A percentile compares a stretch with the other conserved stretches of the same genome.
These are phyloP conservation scores for Ophiostoma ulmi DNA, from an alignment of 2,329 filamentous ascomycete genomes.

Conservation along the genomic window DNA sequence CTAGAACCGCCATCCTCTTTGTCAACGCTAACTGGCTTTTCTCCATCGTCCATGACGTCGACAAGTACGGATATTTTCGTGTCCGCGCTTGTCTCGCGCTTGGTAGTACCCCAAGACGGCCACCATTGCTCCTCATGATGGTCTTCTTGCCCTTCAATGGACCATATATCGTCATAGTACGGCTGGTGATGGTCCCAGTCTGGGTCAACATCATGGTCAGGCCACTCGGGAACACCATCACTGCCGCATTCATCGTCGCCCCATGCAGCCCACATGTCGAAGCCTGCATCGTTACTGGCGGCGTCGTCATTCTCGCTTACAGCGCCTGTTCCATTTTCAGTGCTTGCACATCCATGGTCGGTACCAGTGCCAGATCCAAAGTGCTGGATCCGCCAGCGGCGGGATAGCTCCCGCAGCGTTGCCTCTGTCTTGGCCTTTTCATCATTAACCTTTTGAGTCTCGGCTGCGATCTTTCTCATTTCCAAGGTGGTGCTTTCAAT, in stretches of 20 bases:
- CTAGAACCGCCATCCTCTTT: background rate
- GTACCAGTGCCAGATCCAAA: conserved; percentile 10
- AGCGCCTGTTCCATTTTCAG: background rate
- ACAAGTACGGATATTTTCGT: background rate
- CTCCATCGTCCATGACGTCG: background rate
- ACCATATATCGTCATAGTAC: background rate
- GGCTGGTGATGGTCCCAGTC: conserved; percentile 14
- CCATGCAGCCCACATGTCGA: conserved; percentile 16
- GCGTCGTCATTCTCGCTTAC: background rate
- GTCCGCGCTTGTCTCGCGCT: background rate
- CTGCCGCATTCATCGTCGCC: conserved; percentile 4
- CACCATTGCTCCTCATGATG: background rate
- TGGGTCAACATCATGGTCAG: background rate
- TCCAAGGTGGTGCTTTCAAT: background rate
- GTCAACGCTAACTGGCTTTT: background rate
- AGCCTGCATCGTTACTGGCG: background rate
- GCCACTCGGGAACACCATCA: background rate
- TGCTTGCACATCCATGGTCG: background rate
- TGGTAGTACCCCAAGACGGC: background rate
- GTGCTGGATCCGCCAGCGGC: conserved; percentile 20
- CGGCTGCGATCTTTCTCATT: background rate
- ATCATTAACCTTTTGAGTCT: background rate
- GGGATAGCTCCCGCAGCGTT: conserved; percentile 16
- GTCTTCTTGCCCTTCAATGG: background rate
- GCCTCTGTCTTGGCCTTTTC: conserved; percentile 6